These are phyloP conservation scores for Colletotrichum simmondsii DNA, from an alignment of 2,329 filamentous ascomycete genomes.

Conservation along the genomic window DNA sequence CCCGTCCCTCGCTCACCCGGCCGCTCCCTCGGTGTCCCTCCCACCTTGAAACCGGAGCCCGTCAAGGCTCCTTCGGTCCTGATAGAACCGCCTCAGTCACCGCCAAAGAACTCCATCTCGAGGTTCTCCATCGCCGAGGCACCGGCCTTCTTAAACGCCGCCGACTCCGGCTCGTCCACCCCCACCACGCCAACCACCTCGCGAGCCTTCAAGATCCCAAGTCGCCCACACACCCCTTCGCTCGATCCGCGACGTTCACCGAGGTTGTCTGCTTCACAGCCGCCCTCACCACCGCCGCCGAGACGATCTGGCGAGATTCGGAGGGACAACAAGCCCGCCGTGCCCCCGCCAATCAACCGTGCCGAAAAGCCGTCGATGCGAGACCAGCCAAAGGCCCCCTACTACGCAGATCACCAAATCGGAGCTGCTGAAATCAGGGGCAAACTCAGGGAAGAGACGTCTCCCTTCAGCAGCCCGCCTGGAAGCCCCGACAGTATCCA, in stretches of 20 bases:
- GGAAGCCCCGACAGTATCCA: conserved; percentile 73
- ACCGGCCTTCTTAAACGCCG: conserved; percentile 59
- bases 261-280: conserved; percentile 57
- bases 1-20: conserved; percentile 38
- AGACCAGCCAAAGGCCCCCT: conserved; percentile 38
- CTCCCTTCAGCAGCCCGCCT: conserved; percentile 89
- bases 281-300: conserved; percentile 73
- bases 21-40: conserved; percentile 54
- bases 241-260: conserved; percentile 61
- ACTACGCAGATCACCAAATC: conserved; percentile 37
- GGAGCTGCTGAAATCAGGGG: conserved; percentile 44
- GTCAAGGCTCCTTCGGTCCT: conserved; percentile 70
- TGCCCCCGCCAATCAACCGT: conserved; percentile 82
- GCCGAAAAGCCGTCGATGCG: conserved; percentile 71
- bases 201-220: conserved; percentile 64
- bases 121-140: conserved; percentile 51
- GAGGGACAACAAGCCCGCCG: conserved; percentile 57
- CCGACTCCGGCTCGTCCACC: conserved; percentile 54
- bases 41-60: conserved; percentile 57
- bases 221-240: conserved; percentile 64
- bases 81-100: conserved; percentile 77
- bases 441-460: conserved; percentile 61
- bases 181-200: conserved; percentile 54
- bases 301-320: conserved; percentile 70
- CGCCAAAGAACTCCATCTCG: conserved; percentile 61